Evolutionary conservation across 805 yeast genomes (phyloP).

Genomic region (Candida germanica): DNA sequence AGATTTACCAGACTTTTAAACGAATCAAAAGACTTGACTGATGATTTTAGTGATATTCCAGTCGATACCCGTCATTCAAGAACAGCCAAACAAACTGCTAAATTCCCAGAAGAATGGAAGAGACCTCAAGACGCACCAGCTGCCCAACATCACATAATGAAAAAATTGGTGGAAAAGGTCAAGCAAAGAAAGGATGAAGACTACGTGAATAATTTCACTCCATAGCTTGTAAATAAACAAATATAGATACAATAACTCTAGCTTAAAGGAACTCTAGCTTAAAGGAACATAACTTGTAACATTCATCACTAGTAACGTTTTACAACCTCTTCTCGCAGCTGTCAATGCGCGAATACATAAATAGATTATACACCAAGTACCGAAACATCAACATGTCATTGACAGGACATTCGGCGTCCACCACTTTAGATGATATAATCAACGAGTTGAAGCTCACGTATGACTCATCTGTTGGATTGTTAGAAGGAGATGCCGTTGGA

Average conservation of each 20-base stretch:
- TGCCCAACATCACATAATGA: slow-evolving; percentile 33
- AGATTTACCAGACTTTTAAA: slow-evolving; percentile 56
- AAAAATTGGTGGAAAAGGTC: slow-evolving; percentile 30
- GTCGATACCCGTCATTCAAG: slow-evolving; percentile 72
- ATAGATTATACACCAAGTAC: no score
- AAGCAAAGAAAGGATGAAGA: slow-evolving; percentile 31
- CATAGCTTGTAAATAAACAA: slow-evolving; percentile 5
- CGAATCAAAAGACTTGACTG: slow-evolving; percentile 63
- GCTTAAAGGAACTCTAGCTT: no score
- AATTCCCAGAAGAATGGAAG: slow-evolving; percentile 79
- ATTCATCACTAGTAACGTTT: no score
- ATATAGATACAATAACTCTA: no score
- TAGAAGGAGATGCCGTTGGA: slow-evolving; percentile 56
- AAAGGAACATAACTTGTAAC: no score
- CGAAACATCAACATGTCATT: slow-evolving; percentile 9
- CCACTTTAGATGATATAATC: slow-evolving; percentile 49
- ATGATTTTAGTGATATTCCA: slow-evolving; percentile 74
- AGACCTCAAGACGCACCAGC: slow-evolving; percentile 65
- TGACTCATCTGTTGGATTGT: slow-evolving; percentile 56
- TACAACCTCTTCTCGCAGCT: no score
- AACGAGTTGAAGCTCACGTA: slow-evolving; percentile 51
- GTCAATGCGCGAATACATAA: no score
- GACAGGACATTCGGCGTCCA: slow-evolving; percentile 29
- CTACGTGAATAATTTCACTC: slow-evolving; percentile 20
- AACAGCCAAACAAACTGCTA: slow-evolving; percentile 32